A percentile compares a stretch with the other conserved stretches of the same genome.
phyloP scores from a whole-genome alignment of 2,329 filamentous ascomycete genomes.

The Trichoderma sp. region DNA sequence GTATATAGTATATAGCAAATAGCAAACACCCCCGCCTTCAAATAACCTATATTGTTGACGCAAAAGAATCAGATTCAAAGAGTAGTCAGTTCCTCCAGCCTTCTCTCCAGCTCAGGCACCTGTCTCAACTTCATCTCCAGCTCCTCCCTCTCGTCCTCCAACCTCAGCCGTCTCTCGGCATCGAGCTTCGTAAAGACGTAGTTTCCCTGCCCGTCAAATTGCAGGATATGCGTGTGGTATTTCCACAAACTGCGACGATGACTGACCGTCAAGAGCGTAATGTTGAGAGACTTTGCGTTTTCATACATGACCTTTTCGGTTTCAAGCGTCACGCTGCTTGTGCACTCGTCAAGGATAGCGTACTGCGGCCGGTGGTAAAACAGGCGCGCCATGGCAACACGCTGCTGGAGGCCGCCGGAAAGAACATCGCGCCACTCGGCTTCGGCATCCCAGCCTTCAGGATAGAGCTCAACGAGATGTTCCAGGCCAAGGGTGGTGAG shows the following conservation, averaged over 20 bases:
- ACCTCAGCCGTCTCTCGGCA: conserved; percentile 75
- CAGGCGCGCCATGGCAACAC: conserved; percentile 91
- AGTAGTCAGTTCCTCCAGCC: conserved; percentile 73
- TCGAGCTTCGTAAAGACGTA: conserved; percentile 89
- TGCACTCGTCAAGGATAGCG: conserved; percentile 96
- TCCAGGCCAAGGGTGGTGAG: conserved; percentile 80
- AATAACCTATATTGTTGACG: not conserved
- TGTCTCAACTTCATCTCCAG: conserved; percentile 80
- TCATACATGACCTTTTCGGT: conserved; percentile 97
- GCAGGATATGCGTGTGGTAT: conserved; percentile 90
- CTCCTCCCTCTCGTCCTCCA: conserved; percentile 97
- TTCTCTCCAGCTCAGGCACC: conserved; percentile 82
- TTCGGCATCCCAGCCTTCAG: conserved; percentile 83
- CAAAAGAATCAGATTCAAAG: conserved; percentile 19
- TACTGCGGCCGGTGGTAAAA: conserved; percentile 94
- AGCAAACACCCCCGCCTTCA: not conserved
- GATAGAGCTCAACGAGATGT: conserved; percentile 73
- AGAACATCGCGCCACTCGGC: conserved; percentile 96
- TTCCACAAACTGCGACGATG: conserved; percentile 92
- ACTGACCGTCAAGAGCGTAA: conserved; percentile 95
- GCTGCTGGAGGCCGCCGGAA: conserved; percentile 88
- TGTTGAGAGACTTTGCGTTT: conserved; percentile 83
- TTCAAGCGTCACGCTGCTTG: conserved; percentile 89
- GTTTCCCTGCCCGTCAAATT: conserved; percentile 92
- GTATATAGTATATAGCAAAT: not conserved